Conservation (phyloP, 2,329 filamentous ascomycete genomes). For the Clonostachys chloroleuca region DNA sequence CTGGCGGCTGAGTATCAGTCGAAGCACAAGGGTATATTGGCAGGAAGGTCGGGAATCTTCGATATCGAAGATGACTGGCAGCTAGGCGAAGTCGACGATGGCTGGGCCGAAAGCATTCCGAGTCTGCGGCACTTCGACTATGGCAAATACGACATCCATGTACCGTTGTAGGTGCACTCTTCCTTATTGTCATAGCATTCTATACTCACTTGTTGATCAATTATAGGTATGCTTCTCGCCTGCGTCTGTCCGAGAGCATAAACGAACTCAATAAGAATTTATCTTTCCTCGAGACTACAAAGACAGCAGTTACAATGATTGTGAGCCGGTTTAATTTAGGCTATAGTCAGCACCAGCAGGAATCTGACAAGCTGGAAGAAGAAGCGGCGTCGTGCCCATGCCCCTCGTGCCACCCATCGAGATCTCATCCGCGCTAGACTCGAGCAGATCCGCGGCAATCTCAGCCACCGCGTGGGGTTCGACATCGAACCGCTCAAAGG, state of each 20-base stretch:
- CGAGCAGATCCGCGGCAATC: conserved; percentile 65
- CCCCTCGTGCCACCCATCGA: conserved; percentile 87
- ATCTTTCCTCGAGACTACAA: no score
- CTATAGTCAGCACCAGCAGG: no score
- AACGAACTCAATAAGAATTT: no score
- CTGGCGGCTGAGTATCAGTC: conserved; percentile 31
- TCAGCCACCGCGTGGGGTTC: conserved; percentile 60
- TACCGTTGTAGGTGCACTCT: background rate
- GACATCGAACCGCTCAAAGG: conserved; percentile 65
- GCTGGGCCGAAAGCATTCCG: conserved; percentile 18
- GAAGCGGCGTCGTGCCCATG: conserved; percentile 73
- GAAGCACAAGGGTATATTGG: conserved; percentile 2
- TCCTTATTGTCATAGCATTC: no score
- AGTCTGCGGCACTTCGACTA: conserved; percentile 23
- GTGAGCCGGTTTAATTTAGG: no score
- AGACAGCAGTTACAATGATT: no score
- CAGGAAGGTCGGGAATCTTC: conserved; percentile 1
- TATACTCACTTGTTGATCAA: no score
- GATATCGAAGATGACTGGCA: conserved; percentile 11
- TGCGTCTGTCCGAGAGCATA: no score
- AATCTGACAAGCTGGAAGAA: no score
- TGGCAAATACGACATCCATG: conserved; percentile 13
- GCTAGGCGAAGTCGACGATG: conserved; percentile 19
- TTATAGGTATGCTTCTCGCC: no score
- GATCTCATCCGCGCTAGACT: conserved; percentile 88